phyloP scores from a whole-genome alignment of 345 rosid genomes.

The Anacardium occidentale region DNA sequence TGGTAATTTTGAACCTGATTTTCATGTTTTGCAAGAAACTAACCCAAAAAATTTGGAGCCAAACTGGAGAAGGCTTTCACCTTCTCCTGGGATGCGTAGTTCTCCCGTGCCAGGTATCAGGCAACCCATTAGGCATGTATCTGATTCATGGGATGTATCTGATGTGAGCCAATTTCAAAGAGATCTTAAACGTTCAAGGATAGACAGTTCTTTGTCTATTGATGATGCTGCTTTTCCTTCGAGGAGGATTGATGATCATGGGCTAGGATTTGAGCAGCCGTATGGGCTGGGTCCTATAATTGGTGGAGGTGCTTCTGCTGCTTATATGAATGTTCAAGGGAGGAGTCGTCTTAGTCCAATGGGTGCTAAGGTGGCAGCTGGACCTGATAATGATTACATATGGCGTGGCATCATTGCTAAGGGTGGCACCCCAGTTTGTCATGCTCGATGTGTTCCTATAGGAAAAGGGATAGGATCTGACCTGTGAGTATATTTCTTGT shows the following conservation, averaged over 20 bases:
- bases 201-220: constrained; percentile 47
- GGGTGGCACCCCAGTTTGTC: constrained; percentile 79
- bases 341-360: constrained; percentile 46
- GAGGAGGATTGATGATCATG: constrained; percentile 53
- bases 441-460: constrained; percentile 66
- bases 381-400: constrained; percentile 54
- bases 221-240: constrained; percentile 51
- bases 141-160: constrained; percentile 74
- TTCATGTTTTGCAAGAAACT: constrained; percentile 34
- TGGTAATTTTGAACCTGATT: constrained; percentile 56
- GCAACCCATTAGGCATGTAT: constrained; percentile 47
- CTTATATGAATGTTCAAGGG: constrained; percentile 36
- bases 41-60: constrained; percentile 34
- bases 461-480: constrained; percentile 55
- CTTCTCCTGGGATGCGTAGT: constrained; percentile 52
- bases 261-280: constrained; percentile 41
- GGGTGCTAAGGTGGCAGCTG: constrained; percentile 31
- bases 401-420: constrained; percentile 79
- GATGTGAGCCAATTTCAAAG: constrained; percentile 58
- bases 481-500: constrained; percentile 46
- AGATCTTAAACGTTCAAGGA: constrained; percentile 65
- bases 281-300: constrained; percentile 46
- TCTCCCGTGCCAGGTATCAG: constrained; percentile 56
- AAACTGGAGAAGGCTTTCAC: constrained; percentile 70
- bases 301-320: constrained; percentile 37